Evolutionary conservation across 1,284 basidiomycete species (phyloP), one percentile per base, ranked within the genome.

Genomic region (Inonotus obliquus): DNA sequence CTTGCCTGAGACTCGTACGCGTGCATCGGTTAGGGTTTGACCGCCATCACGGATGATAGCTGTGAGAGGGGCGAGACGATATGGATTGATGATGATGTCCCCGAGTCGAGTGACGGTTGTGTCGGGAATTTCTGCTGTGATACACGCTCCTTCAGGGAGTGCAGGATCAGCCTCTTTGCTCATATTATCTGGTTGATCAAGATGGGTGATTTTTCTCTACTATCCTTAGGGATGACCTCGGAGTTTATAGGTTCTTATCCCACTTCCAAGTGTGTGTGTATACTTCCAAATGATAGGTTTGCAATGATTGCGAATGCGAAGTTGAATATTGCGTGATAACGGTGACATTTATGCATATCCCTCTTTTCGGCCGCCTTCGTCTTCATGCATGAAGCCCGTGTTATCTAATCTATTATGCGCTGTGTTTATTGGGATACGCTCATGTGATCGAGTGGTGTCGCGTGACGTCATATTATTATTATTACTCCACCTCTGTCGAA

Each of bases 31-130:
- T 10, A 56, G 4, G 10, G 54, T 56, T 23, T 56, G 54, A 39
- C 54, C 54, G 17, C 54, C 54, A 29, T 56, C 54, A 5, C 54
- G 37, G 38, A 56, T 56, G 23, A 56, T 37, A 21, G 54, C 54
- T 39, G 54, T 56, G 41, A 56, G 54, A 14, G 54, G 54, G 13
- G 54, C 54, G 19, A 56, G 54, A 25, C 54, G 54, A 41, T 56
- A 56, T 14, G 54, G 54, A 25, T 56, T 56, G 17, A 19, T 38
- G 17, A 56, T 37, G 41, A 56, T 44, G 14, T 38, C 37, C 19
- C 54, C 54, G 14, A 56, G 41, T 14, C 54, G 54, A 39, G 37
- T 27, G 54, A 56, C 38, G 10, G 54, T 56, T 41, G 54, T 41
- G n/a, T 56, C 37, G 19, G 35, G 54, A 11, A 56, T 44, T 5